Conservation (phyloP, 768 basidiomycete genomes). For the Lyophyllum decastes region DNA sequence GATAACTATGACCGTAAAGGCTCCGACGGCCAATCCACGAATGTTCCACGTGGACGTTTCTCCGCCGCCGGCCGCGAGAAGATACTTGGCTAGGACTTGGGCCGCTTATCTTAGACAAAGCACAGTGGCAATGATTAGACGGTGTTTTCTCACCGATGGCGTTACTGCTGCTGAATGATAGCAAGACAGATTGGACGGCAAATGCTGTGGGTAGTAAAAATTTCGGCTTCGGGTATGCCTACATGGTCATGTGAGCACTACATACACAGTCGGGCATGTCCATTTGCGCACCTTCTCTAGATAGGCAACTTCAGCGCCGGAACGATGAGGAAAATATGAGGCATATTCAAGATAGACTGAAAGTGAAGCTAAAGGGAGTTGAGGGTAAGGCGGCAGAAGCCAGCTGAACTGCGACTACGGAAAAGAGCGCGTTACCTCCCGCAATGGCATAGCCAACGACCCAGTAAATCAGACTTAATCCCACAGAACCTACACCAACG, state of each 20-base stretch:
- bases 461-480: slow-evolving; percentile 41
- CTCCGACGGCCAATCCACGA: slow-evolving; percentile 35
- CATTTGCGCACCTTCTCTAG: slow-evolving; percentile 36
- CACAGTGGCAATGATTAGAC: not conserved
- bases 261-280: not conserved
- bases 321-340: slow-evolving; percentile 48
- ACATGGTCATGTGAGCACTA: slow-evolving; percentile 1
- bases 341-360: slow-evolving; percentile 46
- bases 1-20: slow-evolving; percentile 30
- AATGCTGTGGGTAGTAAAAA: slow-evolving; percentile 45
- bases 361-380: slow-evolving; percentile 28
- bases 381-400: not conserved
- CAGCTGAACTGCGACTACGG: not conserved
- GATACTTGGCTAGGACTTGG: slow-evolving; percentile 36
- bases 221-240: slow-evolving; percentile 43
- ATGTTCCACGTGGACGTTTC: slow-evolving; percentile 32
- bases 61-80: slow-evolving; percentile 32
- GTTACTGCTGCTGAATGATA: slow-evolving; percentile 39
- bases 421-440: slow-evolving; percentile 23
- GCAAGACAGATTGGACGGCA: slow-evolving; percentile 39
- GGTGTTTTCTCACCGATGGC: slow-evolving; percentile 30
- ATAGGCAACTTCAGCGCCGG: slow-evolving; percentile 51
- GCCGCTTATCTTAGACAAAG: not conserved
- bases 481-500: slow-evolving; percentile 36
- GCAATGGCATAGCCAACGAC: slow-evolving; percentile 38